Evolutionary conservation across 495 filamentous ascomycete species (phyloP).

Genomic region (Aspergillus baeticus): DNA sequence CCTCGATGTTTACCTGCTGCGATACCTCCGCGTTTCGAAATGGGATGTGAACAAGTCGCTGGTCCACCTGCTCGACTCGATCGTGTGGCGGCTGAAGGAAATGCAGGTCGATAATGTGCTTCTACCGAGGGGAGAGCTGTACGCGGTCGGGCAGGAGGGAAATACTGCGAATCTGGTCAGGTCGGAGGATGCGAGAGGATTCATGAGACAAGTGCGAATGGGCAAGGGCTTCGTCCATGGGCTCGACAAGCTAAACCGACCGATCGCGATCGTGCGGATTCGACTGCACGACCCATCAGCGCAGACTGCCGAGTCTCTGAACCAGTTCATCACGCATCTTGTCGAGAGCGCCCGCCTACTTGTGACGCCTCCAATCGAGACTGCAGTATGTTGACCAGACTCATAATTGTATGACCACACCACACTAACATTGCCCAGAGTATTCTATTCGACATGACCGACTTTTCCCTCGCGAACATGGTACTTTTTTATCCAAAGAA

Average conservation of each 20-base stretch:
- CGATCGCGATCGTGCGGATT: slow-evolving; percentile 77
- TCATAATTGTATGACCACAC: background rate
- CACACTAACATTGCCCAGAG: slow-evolving; percentile 39
- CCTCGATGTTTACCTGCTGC: slow-evolving; percentile 79
- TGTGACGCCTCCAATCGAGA: slow-evolving; percentile 70
- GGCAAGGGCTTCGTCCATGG: slow-evolving; percentile 90
- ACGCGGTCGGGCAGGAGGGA: slow-evolving; percentile 54
- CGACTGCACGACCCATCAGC: slow-evolving; percentile 74
- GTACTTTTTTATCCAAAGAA: slow-evolving; percentile 35
- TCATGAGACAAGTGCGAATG: slow-evolving; percentile 73
- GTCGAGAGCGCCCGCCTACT: slow-evolving; percentile 82
- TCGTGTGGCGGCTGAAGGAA: slow-evolving; percentile 75
- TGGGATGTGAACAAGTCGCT: slow-evolving; percentile 88
- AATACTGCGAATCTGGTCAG: slow-evolving; percentile 40
- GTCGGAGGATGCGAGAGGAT: slow-evolving; percentile 60
- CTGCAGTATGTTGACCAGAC: slow-evolving; percentile 60
- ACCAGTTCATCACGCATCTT: slow-evolving; percentile 80
- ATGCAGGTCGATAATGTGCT: slow-evolving; percentile 80
- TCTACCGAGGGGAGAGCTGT: slow-evolving; percentile 67
- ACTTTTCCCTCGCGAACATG: slow-evolving; percentile 77
- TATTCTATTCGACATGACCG: slow-evolving; percentile 87
- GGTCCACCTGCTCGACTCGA: slow-evolving; percentile 82
- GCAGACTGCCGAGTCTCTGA: slow-evolving; percentile 72
- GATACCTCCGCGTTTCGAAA: slow-evolving; percentile 83
- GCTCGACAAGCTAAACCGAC: slow-evolving; percentile 70